Evolutionary conservation across 208 protist species (phyloP), one percentile per base, ranked within the genome.

Genomic region (Leishmania aethiopica): DNA sequence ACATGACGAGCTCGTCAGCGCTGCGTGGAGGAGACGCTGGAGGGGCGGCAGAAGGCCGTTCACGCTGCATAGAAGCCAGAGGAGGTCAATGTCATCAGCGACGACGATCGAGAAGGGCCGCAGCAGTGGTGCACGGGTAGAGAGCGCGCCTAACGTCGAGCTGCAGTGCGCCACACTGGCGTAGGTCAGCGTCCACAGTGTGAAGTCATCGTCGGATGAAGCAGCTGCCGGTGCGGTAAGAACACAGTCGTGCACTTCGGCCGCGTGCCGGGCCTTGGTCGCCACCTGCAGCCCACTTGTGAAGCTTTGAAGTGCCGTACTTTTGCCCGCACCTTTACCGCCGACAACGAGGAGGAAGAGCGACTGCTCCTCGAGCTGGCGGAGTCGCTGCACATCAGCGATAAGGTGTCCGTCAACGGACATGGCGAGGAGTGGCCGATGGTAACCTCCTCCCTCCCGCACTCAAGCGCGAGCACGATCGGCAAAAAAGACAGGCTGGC

Each of bases 51-150:
- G 72, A 37, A 85, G 59, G 7, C 64, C 76, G 51, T 91, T 86
- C 28, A 91, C 77, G 47, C 64, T 45, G 67, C 87, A 87, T 49
- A 96, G 88, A 35, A 78, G 42, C 75, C 86, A 90, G 35, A 94
- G 79, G 15, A 89, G 72, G 25, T 88, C 85, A 28, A 94, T 75
- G 69, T 95, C 91, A 72, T 96, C 93, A 37, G 91, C 77, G 11
- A 96, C 76, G 3, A 96, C 49, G 42, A 95, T 83, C 3, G 91
- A 91, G 32, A 87, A 82, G 6, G 75, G 82, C 3, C 77, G 73
- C 3, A 87, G 69, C n/a, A 28, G 22, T 28, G 15, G 35, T n/a
- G 45, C 55, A 45, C 25, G 28, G 25, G 59, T n/a, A 42, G 32
- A 13, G 57, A 51, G 57, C 32, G 35, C 15, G 1, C 37, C 77